Evolutionary conservation across 441 rosid genomes (phyloP), one percentile per base, ranked within the genome.

Genomic region (Gossypium davidsonii): DNA sequence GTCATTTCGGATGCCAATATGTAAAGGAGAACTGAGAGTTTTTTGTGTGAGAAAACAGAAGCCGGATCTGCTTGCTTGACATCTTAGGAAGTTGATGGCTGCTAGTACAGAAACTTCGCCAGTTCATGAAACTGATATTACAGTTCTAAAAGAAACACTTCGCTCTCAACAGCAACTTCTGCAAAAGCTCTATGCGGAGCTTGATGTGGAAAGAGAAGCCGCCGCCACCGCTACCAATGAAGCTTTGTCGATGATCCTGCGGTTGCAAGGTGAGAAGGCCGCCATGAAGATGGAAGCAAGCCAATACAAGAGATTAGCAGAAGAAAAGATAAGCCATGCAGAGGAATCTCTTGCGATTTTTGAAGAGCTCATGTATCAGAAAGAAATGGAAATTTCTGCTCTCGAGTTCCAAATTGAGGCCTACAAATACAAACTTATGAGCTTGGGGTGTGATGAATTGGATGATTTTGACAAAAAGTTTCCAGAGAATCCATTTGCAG

Each of bases 201-300:
- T 94, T 59, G 99, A 94, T 76, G 89, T 79, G 23, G 98, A 94
- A 81, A 85, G 97, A 12, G 99, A 94, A 78, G 87, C 99, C 5
- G 81, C 98, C 2, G 76, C 94, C 1, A 79, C 90, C 0, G 98
- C 98, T 2, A 87, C 95, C 1, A 87, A 86, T 28, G 98, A 94
- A 58, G 94, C 99, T 14, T 78, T 94, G 28, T 87, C 99, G 0
- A 92, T 92, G 99, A 94, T 94, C 17, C 75, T 92, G 8, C 88
- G 97, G 2, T 76, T 94, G 77, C 99, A 94, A 64, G 92, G 88
- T 0, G 99, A 94, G 73, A 92, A 91, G 82, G 90, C 98, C 5
- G 84, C 80, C 0, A 49, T 92, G 77, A 81, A 83, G 82, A 85
- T 94, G 97, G 99, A 94, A 76, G 92, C 99, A 0, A 89, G 85